Conservation (phyloP, 192 early-diverging fungal species). For the Funneliformis mosseae region DNA sequence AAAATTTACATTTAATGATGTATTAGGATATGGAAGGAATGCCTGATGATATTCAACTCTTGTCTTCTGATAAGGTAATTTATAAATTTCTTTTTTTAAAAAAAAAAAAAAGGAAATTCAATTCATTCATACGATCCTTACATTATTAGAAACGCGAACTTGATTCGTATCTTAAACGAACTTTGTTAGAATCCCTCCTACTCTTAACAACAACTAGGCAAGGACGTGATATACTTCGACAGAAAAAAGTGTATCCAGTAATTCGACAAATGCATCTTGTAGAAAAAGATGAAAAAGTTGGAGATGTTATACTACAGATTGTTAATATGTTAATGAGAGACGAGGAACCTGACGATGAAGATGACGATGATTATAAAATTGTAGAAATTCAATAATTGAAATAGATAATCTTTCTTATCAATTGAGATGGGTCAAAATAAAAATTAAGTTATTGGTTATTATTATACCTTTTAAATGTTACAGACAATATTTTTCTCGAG, state of each 20-base stretch:
- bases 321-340: constrained; percentile 89
- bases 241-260: constrained; percentile 83
- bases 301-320: constrained; percentile 71
- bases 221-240: constrained; percentile 81
- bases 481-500: no score
- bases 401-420: neutral
- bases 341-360: constrained; percentile 52
- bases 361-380: constrained; percentile 41
- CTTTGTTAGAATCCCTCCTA: constrained; percentile 80
- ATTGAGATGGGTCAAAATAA: no score
- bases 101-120: neutral
- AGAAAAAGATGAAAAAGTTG: constrained; percentile 72
- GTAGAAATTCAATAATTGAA: neutral
- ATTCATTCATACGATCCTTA: neutral
- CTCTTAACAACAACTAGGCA: constrained; percentile 72
- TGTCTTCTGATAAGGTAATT: constrained; percentile 71
- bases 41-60: constrained; percentile 89
- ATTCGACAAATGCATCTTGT: constrained; percentile 79
- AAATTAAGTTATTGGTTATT: no score
- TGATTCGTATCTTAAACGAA: constrained; percentile 70
- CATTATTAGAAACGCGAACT: constrained; percentile 66
- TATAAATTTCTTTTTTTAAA: neutral
- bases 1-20: no score
- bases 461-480: no score
- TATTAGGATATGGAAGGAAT: constrained; percentile 85